Evolutionary conservation across 345 rosid genomes (phyloP), one percentile per base, ranked within the genome.

Genomic region (Clarkia xantiana): DNA sequence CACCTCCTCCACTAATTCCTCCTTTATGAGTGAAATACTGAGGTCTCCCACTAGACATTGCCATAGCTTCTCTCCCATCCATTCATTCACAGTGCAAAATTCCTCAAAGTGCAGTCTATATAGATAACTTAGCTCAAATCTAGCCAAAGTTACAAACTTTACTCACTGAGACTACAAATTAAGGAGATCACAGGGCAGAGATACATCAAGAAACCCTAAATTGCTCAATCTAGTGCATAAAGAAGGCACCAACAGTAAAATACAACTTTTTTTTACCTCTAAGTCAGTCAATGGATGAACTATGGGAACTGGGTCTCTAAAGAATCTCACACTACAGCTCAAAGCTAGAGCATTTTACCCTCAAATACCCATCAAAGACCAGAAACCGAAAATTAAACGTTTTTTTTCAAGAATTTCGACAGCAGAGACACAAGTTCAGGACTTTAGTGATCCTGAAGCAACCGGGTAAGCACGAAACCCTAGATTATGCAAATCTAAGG

Each of bases 41-140:
- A 62, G 86, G 36, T 63, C 90, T 80, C 23, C 84, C 80, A 58
- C 86, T 77, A 57, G 97, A 76, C 54, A 83, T 71, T 67, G 83
- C 59, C 84, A 83, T 83, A 49, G 84, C 96, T 74, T 87, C 99
- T 74, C 88, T 77, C 48, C 91, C 94, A 73, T 87, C 99, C 99
- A 93, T 93, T 80, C 94, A 93, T 84, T 74, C 72, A 91, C 81
- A 57, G 45, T 47, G 43, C 25, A 46, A 23, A 58, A 52, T 16
- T 44, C 42, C 54, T 17, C 29, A 34, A 34, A 34, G 10, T 34
- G 36, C 36, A 7, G 7, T 29, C 2, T 29, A 29, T n/a, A n/a
- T 29, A 29, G 36, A 29, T 29, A 29, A 49, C 16, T 22, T 12
- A 3, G 13, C 53, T 15, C 14, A 49, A 49, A 29, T 40, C 6